Conservation (phyloP, 306 rosid genomes). For the Cucurbita ficifolia region DNA sequence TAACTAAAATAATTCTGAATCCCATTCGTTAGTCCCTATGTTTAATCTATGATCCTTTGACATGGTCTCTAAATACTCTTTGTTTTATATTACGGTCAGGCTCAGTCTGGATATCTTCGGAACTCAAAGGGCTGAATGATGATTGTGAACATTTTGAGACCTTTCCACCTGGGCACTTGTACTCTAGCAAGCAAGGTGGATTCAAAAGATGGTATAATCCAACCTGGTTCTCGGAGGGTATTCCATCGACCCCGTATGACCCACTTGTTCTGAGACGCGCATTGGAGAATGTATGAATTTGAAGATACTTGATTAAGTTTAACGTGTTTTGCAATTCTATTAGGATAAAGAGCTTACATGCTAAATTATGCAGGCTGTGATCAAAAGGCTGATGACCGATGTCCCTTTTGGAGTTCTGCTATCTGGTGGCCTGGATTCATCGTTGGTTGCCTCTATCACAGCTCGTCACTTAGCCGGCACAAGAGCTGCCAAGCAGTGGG, state of each 20-base stretch:
- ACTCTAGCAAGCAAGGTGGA: slow-evolving; percentile 74
- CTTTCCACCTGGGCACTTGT: slow-evolving; percentile 88
- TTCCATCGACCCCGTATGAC: slow-evolving; percentile 83
- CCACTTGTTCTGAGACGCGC: slow-evolving; percentile 60
- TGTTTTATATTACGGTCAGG: slow-evolving; percentile 25
- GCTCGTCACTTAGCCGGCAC: slow-evolving; percentile 76
- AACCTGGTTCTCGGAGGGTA: slow-evolving; percentile 69
- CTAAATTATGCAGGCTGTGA: slow-evolving; percentile 49
- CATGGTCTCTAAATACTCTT: neutral
- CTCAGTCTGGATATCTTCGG: slow-evolving; percentile 84
- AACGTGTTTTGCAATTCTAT: neutral
- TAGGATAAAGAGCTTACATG: neutral
- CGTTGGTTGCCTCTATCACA: slow-evolving; percentile 86
- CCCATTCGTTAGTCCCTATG: neutral
- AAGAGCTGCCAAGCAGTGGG: slow-evolving; percentile 88
- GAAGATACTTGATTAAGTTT: neutral
- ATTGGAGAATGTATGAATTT: slow-evolving; percentile 50
- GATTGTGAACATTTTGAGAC: slow-evolving; percentile 79
- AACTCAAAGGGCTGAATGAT: slow-evolving; percentile 75
- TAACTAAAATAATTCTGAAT: slow-evolving; percentile 4
- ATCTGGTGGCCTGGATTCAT: slow-evolving; percentile 87
- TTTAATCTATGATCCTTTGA: neutral
- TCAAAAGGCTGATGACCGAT: slow-evolving; percentile 92
- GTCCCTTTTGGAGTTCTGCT: slow-evolving; percentile 94
- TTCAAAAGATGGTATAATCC: slow-evolving; percentile 84